Base-by-base conservation (phyloP, 768 basidiomycete genomes). In the Sarcomyxa edulis region DNA sequence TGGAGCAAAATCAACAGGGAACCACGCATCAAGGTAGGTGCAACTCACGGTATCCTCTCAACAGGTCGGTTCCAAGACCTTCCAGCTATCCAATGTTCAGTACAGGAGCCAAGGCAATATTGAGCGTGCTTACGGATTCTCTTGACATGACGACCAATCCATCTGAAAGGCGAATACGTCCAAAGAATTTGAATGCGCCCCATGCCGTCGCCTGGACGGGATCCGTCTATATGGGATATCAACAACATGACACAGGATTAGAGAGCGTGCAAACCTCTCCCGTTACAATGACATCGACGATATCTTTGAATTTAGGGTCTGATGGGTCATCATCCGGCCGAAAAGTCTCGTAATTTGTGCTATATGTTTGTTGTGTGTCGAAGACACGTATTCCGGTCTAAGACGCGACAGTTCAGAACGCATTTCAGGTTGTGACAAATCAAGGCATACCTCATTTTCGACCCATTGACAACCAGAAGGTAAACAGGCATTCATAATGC, bases 81-180 rank as follows among this genome's bases (percentile, higher is more conserved):
- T 53, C 52, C 6, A 46, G 16, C 20, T 14, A 33, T 15, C 19
- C 40, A 28, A 19, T 10, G 41, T 36, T 34, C 31, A 16, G 22
- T 1, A 25, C 35, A 23, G 18, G 14, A 21, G 7, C 10, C 14
- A 7, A 28, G 26, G 30, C 14, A 28, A 25, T 18, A 36, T 12
- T 21, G 12, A 28, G 20, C 58, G 23, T 15, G 11, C 35, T 42
- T 39, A 76, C 76, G 38, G 78, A 69, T 59, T 73, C 66, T 38
- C 74, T 69, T 19, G 67, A 46, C 23, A 84, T 54, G 3, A 72
- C 66, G 20, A 81, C 59, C 26, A 82, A 59, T 10, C 82, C 82
- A 54, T 84, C 82, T 26, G 63, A 62, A 6, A 74, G 56, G 21
- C 82, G 62, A 10, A 84, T 60, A 21, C 79, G 72, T 25, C 82